These are phyloP conservation scores for Ricinus communis DNA, from an alignment of 345 rosid genomes.

Conservation along the genomic window DNA sequence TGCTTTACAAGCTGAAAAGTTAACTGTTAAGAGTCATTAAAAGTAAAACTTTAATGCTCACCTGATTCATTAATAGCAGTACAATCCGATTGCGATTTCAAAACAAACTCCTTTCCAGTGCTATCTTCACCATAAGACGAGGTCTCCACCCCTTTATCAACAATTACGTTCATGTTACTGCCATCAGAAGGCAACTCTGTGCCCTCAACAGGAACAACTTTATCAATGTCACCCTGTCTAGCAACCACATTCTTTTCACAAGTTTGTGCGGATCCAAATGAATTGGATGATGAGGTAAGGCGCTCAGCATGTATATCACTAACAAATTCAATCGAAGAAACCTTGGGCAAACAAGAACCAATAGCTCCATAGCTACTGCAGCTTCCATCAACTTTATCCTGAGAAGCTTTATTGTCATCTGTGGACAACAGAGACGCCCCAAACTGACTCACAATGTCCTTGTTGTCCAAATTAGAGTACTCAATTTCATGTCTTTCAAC, in stretches of 20 bases:
- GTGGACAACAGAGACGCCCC: slow-evolving; percentile 27
- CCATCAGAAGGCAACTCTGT: slow-evolving; percentile 34
- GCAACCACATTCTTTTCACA: slow-evolving; percentile 19
- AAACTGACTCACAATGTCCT: slow-evolving; percentile 23
- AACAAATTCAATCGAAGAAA: slow-evolving; percentile 23
- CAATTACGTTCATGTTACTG: slow-evolving; percentile 19
- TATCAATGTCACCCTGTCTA: slow-evolving; percentile 22
- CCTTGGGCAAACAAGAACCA: slow-evolving; percentile 13
- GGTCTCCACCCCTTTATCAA: slow-evolving; percentile 29
- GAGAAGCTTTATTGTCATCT: slow-evolving; percentile 28
- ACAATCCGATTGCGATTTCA: slow-evolving; percentile 35
- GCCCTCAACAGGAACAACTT: slow-evolving; percentile 23
- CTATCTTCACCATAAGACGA: slow-evolving; percentile 24
- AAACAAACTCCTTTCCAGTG: slow-evolving; percentile 32
- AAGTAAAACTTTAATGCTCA: slow-evolving; percentile 24
- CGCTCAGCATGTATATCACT: slow-evolving; percentile 20
- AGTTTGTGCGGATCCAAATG: slow-evolving; percentile 26
- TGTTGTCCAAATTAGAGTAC: slow-evolving; percentile 17
- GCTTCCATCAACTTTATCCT: slow-evolving; percentile 27
- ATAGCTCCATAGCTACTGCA: slow-evolving; percentile 16
- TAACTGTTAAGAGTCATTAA: not conserved
- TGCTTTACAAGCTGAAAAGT: slow-evolving; percentile 6
- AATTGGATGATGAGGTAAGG: slow-evolving; percentile 17
- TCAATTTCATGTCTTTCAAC: slow-evolving; percentile 27
- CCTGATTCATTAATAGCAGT: slow-evolving; percentile 39